These are phyloP conservation scores for Pinus albicaulis DNA, from an alignment of 75 land plant genomes.

Conservation along the genomic window DNA sequence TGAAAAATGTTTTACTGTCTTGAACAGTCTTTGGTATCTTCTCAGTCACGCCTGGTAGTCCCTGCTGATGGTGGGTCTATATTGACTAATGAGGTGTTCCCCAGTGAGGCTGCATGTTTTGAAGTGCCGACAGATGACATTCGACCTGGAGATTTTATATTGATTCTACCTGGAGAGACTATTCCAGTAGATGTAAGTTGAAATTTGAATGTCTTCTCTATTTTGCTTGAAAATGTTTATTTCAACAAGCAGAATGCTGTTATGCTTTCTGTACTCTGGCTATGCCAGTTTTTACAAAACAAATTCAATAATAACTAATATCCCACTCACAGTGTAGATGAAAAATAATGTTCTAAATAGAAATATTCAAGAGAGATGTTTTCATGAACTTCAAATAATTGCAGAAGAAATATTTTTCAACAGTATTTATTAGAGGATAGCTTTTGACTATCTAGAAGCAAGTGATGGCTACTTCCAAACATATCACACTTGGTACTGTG, in stretches of 20 bases:
- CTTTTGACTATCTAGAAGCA: not conserved
- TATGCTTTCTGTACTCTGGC: not conserved
- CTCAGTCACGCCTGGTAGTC: slow-evolving; percentile 80
- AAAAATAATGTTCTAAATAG: not conserved
- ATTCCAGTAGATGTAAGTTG: slow-evolving; percentile 93
- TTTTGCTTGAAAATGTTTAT: not conserved
- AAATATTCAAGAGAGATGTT: not conserved
- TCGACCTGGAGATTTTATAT: slow-evolving; percentile 79
- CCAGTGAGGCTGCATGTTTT: slow-evolving; percentile 50
- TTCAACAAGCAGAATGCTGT: not conserved
- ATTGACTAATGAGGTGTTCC: slow-evolving; percentile 25
- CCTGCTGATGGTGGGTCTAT: slow-evolving; percentile 28
- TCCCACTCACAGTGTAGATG: too few species aligned
- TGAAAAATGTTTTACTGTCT: not conserved
- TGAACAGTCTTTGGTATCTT: slow-evolving; percentile 81
- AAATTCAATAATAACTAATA: not conserved
- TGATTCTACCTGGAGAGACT: slow-evolving; percentile 94
- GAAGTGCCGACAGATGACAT: slow-evolving; percentile 88
- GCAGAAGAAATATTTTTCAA: not conserved
- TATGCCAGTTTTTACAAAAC: not conserved
- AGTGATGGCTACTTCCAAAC: not conserved
- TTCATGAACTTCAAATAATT: not conserved
- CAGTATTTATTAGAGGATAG: not conserved
- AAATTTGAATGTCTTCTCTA: not conserved
- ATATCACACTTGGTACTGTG: not conserved